phyloP scores from a whole-genome alignment of 2,329 filamentous ascomycete species.

The Ophiocordyceps camponoti-floridani region DNA sequence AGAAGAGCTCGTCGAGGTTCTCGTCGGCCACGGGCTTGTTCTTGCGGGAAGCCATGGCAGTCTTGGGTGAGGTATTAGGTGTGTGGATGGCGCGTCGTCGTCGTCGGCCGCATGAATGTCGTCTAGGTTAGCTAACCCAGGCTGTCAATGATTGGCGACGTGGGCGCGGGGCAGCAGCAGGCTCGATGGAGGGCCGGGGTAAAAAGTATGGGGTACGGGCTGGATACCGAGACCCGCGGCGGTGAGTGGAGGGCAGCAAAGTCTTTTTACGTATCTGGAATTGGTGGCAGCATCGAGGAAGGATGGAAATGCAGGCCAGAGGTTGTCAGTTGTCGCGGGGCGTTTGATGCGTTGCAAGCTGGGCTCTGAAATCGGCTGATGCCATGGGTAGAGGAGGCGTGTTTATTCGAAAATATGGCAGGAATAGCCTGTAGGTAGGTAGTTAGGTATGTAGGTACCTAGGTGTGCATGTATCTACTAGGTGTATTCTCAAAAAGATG shows the following conservation, averaged over 20 bases:
- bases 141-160: neutral
- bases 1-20: conserved; percentile 48
- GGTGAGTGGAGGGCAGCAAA: neutral
- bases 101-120: neutral
- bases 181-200: neutral
- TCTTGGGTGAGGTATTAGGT: neutral
- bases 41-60: conserved; percentile 41
- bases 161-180: neutral
- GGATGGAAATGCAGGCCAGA: no score
- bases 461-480: no score
- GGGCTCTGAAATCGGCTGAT: no score
- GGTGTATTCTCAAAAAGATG: no score
- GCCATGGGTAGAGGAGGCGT: no score
- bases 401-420: no score
- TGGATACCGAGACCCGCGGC: neutral
- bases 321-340: no score
- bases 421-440: no score
- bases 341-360: no score
- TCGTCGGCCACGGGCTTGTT: conserved; percentile 38
- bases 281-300: no score
- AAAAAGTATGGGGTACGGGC: neutral
- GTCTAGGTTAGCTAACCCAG: neutral
- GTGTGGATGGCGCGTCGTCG: neutral
- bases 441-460: no score
- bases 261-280: neutral